Conservation (phyloP, 257 asterid genomes). For the Petunia secreta region DNA sequence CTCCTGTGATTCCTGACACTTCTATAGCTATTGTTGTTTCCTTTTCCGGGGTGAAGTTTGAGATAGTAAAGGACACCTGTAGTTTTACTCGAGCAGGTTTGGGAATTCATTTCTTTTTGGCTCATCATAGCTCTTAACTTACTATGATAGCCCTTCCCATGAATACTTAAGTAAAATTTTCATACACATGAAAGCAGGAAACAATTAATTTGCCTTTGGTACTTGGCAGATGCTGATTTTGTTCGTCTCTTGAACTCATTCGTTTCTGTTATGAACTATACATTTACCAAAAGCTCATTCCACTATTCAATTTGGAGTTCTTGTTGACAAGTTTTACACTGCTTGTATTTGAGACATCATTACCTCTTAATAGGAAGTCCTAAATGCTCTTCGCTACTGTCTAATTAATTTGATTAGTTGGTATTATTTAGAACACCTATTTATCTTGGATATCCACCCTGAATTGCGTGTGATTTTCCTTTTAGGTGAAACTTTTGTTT, state of each 20-base stretch:
- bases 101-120: slow-evolving; percentile 56
- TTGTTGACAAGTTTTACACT: not conserved
- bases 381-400: not conserved
- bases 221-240: not conserved
- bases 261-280: not conserved
- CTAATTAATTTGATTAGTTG: not conserved
- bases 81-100: slow-evolving; percentile 75
- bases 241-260: not conserved
- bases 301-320: not conserved
- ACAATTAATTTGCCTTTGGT: not conserved
- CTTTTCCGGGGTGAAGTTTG: slow-evolving; percentile 74
- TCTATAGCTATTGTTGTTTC: slow-evolving; percentile 74
- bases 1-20: slow-evolving; percentile 85
- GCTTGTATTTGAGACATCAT: slow-evolving; percentile 9
- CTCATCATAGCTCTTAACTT: slow-evolving; percentile 27
- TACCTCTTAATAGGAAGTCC: not conserved
- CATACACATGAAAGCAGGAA: slow-evolving; percentile 6
- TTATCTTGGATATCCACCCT: slow-evolving; percentile 18
- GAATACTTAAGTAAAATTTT: not conserved
- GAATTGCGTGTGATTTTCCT: not conserved
- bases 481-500: slow-evolving; percentile 89
- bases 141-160: slow-evolving; percentile 21
- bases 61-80: slow-evolving; percentile 70
- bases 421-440: not conserved
- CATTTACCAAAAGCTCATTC: not conserved